A percentile compares a stretch with the other conserved stretches of the same genome.
phyloP scores from a whole-genome alignment of 805 yeast genomes.

The Saccharomycopsis lassenensis region DNA sequence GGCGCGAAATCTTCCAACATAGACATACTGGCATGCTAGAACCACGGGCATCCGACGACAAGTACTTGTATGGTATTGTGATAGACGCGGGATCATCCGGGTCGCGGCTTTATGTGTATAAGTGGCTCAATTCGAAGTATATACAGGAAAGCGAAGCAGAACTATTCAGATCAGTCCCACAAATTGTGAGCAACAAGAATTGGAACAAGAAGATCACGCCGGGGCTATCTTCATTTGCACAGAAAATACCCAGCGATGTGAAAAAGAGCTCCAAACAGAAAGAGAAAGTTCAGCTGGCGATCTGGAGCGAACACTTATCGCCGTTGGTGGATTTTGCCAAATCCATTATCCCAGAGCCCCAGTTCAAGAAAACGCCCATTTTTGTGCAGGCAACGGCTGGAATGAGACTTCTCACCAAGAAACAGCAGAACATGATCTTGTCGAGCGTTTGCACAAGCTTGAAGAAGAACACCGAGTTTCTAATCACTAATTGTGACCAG shows the following conservation, averaged over 20 bases:
- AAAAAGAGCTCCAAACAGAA: too few relatives aligned
- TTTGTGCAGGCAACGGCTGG: constrained; percentile 96
- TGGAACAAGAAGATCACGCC: constrained; percentile 74
- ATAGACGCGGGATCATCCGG: constrained; percentile 96
- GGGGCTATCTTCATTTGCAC: constrained; percentile 67
- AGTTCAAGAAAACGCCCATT: constrained; percentile 63
- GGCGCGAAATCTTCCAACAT: too few relatives aligned
- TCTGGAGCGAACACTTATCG: constrained; percentile 65
- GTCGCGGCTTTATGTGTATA: constrained; percentile 73
- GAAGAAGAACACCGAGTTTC: constrained; percentile 43
- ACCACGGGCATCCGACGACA: too few relatives aligned
- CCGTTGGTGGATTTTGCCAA: constrained; percentile 60
- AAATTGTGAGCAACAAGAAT: constrained; percentile 45
- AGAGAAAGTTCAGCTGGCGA: constrained; percentile 18
- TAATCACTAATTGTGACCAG: constrained; percentile 43
- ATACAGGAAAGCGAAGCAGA: constrained; percentile 25
- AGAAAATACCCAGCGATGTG: constrained; percentile 28
- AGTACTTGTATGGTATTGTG: constrained; percentile 80
- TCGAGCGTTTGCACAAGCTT: constrained; percentile 49
- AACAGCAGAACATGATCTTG: constrained; percentile 43
- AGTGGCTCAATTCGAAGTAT: constrained; percentile 52
- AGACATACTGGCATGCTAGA: too few relatives aligned
- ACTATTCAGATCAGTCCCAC: constrained; percentile 51
- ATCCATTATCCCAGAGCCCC: constrained; percentile 51
- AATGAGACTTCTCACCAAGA: constrained; percentile 64